Evolutionary conservation across 1,139 yeast genomes (phyloP), one percentile per base, ranked within the genome.

Genomic region (Pneumocystis jirovecii): DNA sequence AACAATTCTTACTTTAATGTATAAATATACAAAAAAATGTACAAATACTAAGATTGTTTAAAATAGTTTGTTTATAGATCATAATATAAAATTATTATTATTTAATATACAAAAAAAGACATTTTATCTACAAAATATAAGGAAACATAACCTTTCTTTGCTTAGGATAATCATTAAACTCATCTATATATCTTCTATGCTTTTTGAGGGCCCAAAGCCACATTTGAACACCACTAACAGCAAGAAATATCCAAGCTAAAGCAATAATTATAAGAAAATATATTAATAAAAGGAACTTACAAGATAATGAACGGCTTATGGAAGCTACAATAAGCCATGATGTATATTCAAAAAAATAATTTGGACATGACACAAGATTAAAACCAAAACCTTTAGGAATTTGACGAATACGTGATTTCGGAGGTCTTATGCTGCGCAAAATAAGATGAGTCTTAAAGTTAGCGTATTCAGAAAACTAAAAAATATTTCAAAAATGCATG

Each of bases 271-370:
- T 60, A 40, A 31, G 31, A 19, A 31, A 19, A 5, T 8, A 37
- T 10, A 61, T 8, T 19, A 34, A 35, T 60, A 19, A 29, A n/a
- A n/a, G 2, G 4, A 31, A 21, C 65, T 25, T 64, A 64, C 65
- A 65, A 15, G 71, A 65, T 84, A 93, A 81, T 75, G 90, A 89
- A 67, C 91, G 89, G 65, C 85, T 84, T 71, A 89, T 77, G 19
- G 89, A 68, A 17, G 91, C 82, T 71, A 85, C 83, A 40, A 82
- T 78, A 1, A 86, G 73, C 96, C 96, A 91, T 1, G 85, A 79
- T 72, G 86, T 77, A 62, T 83, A 78, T 78, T 93, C 98, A 75
- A 90, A 93, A 70, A 89, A 86, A 76, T 93, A 93, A 77, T 93
- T 93, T 70, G 98, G 98, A 69, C 76, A 76, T 17, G 81, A 77